phyloP scores from a whole-genome alignment of 2,329 filamentous ascomycete species.

The Venturia nashicola region DNA sequence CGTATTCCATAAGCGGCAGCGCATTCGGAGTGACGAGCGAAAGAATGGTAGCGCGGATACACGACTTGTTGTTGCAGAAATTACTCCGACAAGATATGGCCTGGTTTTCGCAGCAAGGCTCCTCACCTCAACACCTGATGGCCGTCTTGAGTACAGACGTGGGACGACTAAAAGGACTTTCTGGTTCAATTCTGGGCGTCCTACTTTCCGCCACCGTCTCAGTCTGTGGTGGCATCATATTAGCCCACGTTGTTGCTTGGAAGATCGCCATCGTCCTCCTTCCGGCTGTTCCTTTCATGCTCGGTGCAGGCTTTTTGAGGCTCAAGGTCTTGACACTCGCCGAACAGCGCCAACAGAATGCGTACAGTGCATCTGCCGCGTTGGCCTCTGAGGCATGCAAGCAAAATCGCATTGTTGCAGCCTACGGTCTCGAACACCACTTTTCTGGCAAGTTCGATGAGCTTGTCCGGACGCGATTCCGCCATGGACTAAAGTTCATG shows the following conservation, averaged over 20 bases:
- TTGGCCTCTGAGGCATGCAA: slow-evolving; percentile 11
- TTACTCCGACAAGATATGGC: slow-evolving; percentile 42
- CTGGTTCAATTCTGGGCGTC: slow-evolving; percentile 37
- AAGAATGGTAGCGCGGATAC: slow-evolving; percentile 33
- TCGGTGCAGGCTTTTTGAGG: slow-evolving; percentile 33
- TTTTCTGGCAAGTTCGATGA: slow-evolving; percentile 17
- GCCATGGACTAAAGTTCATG: neutral
- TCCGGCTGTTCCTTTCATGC: slow-evolving; percentile 36
- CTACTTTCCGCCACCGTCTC: slow-evolving; percentile 37
- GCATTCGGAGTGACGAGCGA: slow-evolving; percentile 34
- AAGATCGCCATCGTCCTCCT: slow-evolving; percentile 36
- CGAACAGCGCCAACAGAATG: slow-evolving; percentile 15
- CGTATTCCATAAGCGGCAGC: slow-evolving; percentile 25
- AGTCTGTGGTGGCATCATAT: slow-evolving; percentile 33
- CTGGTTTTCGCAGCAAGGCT: slow-evolving; percentile 34
- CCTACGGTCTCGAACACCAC: slow-evolving; percentile 8
- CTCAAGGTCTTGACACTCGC: slow-evolving; percentile 19
- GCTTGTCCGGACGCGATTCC: slow-evolving; percentile 22
- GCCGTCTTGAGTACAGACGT: slow-evolving; percentile 32
- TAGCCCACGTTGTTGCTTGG: slow-evolving; percentile 37
- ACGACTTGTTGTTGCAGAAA: slow-evolving; percentile 3
- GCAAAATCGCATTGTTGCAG: slow-evolving; percentile 1
- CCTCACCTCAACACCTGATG: slow-evolving; percentile 33
- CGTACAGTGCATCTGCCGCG: slow-evolving; percentile 11
- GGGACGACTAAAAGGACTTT: slow-evolving; percentile 35